Evolutionary conservation across 1,284 basidiomycete genomes (phyloP), one percentile per base, ranked within the genome.

Genomic region (Bondarzewia mesenterica): DNA sequence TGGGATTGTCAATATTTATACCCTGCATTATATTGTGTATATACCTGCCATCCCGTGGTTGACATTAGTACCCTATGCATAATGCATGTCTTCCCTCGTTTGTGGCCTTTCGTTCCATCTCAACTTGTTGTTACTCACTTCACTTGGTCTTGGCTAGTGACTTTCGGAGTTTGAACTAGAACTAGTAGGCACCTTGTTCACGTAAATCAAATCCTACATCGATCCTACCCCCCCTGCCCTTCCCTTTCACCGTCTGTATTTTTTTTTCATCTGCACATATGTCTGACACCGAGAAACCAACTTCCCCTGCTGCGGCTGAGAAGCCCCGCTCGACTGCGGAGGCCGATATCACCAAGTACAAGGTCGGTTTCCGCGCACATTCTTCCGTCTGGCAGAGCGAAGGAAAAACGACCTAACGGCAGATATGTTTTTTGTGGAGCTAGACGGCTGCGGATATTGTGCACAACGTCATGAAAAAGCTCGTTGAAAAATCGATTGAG

Each of bases 381-480:
- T 21, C 7, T 41, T 14, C 39, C 10, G 8, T 20, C 23, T 5
- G 22, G 7, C n/a, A 12, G 6, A n/a, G 15, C 16, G 23, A 3
- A 21, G 20, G 18, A 41, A 41, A 41, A 41, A 22, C 10, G 16
- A 15, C 39, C 22, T 14, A 41, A 14, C n/a, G 39, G 14, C 8
- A 15, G 15, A 7, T 14, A 7, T 21, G 29, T 10, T 32, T 32
- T 18, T 16, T 10, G 38, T 40, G 38, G 21, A 39, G 42, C 25
- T 52, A 95, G 86, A 77, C 81, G 25, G 93, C 94, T 22, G 92
- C 90, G 52, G 92, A 96, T 59, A 92, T 96, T 65, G 82, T 90
- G 42, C 78, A 88, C 62, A 78, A 81, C 60, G 91, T 90, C 44
- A 79, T 92, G 66, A 92, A 93, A 73, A 86, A 87, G 71, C 77